These are phyloP conservation scores for Sporobolomyces pararoseus DNA, from an alignment of 768 basidiomycete genomes.

Conservation along the genomic window DNA sequence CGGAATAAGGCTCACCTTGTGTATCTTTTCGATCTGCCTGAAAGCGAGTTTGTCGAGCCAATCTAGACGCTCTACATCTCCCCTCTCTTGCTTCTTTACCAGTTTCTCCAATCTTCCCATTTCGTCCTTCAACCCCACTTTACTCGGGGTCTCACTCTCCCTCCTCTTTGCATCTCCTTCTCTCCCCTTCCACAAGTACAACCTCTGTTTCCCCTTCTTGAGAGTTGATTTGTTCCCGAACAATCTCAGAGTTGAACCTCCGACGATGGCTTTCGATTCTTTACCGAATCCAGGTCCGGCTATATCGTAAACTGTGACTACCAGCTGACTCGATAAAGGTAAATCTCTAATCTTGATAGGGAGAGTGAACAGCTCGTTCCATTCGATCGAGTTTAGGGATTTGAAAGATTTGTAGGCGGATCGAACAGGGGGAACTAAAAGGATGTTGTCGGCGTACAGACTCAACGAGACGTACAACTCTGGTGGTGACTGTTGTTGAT, in stretches of 20 bases:
- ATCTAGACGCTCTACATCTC: conserved; percentile 87
- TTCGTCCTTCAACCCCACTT: conserved; percentile 73
- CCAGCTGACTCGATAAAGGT: conserved; percentile 80
- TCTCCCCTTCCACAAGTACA: conserved; percentile 73
- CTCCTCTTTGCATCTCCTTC: conserved; percentile 76
- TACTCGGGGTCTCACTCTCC: conserved; percentile 82
- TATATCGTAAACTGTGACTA: conserved; percentile 95
- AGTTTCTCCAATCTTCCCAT: conserved; percentile 84
- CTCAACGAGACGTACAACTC: conserved; percentile 93
- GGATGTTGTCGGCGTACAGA: conserved; percentile 87
- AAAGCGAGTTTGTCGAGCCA: conserved; percentile 94
- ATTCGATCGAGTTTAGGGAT: conserved; percentile 60
- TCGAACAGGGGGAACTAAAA: conserved; percentile 81
- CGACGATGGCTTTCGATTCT: conserved; percentile 61
- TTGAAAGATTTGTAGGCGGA: conserved; percentile 92
- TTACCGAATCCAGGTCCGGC: conserved; percentile 54
- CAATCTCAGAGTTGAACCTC: conserved; percentile 81
- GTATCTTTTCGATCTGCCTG: conserved; percentile 89
- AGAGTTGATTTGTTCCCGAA: conserved; percentile 94
- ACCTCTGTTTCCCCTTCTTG: conserved; percentile 82
- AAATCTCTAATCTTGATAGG: conserved; percentile 91
- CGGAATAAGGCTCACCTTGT: conserved; percentile 60
- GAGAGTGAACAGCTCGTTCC: conserved; percentile 92
- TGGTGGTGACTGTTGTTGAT: conserved; percentile 70
- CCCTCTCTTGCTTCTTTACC: conserved; percentile 93